Percentiles rank a stretch among this genome's conserved stretches.
Evolutionary conservation across 345 rosid genomes (phyloP).

Genomic region (Aurinia saxatilis): DNA sequence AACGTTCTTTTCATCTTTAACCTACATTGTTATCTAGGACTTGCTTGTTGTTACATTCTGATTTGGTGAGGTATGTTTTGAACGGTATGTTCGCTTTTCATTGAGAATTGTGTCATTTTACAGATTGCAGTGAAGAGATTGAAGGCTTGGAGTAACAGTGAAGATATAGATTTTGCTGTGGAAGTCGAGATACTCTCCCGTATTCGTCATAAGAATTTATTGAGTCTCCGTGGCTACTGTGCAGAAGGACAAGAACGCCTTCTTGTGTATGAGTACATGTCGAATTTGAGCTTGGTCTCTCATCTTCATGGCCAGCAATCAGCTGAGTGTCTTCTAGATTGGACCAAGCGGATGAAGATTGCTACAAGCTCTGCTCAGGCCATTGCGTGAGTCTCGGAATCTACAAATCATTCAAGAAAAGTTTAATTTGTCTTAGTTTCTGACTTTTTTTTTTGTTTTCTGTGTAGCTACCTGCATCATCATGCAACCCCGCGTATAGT

Average conservation of each 20-base stretch:
- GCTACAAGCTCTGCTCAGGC: constrained; percentile 91
- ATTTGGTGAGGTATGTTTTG: not conserved
- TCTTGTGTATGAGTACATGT: constrained; percentile 91
- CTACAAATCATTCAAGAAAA: not conserved
- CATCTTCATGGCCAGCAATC: constrained; percentile 99
- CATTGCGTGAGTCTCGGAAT: constrained; percentile 51
- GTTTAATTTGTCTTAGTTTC: not conserved
- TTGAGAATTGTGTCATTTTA: not conserved
- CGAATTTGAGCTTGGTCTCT: constrained; percentile 78
- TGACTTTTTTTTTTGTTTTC: not conserved
- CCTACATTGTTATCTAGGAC: not conserved
- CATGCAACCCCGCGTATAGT: constrained; percentile 70
- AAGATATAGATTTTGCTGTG: constrained; percentile 77
- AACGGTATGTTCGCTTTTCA: not conserved
- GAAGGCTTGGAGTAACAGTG: constrained; percentile 96
- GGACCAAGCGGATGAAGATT: constrained; percentile 68
- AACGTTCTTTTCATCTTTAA: not conserved
- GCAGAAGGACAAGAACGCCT: constrained; percentile 98
- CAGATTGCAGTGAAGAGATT: constrained; percentile 97
- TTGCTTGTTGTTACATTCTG: not conserved
- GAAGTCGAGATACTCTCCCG: constrained; percentile 93
- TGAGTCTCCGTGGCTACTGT: constrained; percentile 91
- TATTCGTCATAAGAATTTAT: constrained; percentile 81
- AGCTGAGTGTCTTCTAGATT: constrained; percentile 73
- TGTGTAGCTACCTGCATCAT: constrained; percentile 79